Evolutionary conservation across 2,329 filamentous ascomycete genomes (phyloP).

Genomic region (Venturia asperata): DNA sequence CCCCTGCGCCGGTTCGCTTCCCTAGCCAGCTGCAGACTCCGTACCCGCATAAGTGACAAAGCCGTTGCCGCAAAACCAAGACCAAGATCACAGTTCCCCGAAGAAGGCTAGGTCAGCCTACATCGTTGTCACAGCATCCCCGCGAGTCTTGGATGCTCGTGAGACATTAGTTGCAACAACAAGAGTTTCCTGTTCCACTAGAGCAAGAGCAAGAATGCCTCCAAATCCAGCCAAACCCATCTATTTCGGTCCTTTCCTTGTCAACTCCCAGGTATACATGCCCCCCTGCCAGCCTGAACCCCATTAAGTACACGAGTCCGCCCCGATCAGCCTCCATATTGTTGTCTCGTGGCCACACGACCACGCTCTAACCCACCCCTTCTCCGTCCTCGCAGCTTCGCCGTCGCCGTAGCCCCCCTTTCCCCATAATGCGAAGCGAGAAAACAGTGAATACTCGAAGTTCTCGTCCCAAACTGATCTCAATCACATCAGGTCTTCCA

Average conservation of each 20-base stretch:
- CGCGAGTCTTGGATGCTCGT: no score
- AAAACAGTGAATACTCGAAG: not conserved
- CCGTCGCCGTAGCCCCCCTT: not conserved
- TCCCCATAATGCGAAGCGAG: not conserved
- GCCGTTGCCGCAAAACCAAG: no score
- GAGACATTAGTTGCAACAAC: no score
- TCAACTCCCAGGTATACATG: constrained; percentile 60
- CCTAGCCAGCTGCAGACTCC: not conserved
- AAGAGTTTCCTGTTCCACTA: not conserved
- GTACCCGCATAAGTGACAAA: no score
- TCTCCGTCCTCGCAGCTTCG: constrained; percentile 3
- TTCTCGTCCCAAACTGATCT: constrained; percentile 16
- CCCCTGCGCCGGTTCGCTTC: not conserved
- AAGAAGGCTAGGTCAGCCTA: not conserved
- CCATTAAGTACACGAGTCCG: not conserved
- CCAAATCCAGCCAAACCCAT: constrained; percentile 37
- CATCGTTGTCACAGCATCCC: not conserved
- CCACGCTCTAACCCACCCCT: not conserved
- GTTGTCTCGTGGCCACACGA: not conserved
- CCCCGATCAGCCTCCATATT: not conserved
- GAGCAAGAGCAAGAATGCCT: constrained; percentile 7
- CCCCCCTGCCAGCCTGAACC: constrained; percentile 1
- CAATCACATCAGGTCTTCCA: constrained; percentile 68
- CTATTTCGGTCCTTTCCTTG: constrained; percentile 68
- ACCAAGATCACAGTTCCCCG: not conserved